Conservation (phyloP, 169 alveolate species). For the Eimeria sp. region DNA sequence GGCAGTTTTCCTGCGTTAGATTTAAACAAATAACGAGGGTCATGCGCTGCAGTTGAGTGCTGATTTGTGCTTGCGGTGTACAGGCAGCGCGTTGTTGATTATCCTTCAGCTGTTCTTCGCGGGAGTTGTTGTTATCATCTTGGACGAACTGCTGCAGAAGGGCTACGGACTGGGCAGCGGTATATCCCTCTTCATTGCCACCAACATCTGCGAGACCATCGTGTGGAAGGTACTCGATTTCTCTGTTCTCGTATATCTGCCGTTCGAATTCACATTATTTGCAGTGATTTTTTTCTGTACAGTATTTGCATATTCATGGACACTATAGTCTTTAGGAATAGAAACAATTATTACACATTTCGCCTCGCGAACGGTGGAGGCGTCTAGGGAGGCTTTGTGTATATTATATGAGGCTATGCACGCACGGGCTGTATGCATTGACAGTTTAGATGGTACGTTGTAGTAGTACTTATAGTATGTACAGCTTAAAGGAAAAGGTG, state of each 20-base stretch:
- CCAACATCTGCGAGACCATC: conserved; percentile 99
- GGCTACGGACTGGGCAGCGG: conserved; percentile 99
- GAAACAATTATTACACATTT: too few species aligned
- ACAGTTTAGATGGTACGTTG: too few species aligned
- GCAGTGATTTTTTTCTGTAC: neutral
- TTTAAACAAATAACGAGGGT: neutral
- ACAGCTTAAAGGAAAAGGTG: too few species aligned
- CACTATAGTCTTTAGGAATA: too few species aligned
- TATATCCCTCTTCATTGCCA: conserved; percentile 99
- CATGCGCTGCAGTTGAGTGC: neutral
- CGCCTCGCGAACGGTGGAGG: too few species aligned
- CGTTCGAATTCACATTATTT: neutral
- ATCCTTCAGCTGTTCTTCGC: conserved; percentile 98
- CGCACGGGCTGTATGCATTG: too few species aligned
- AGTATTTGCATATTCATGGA: too few species aligned
- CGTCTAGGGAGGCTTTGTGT: too few species aligned
- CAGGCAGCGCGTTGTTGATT: conserved; percentile 97
- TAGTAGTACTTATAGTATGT: too few species aligned
- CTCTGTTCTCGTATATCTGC: neutral
- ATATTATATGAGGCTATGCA: too few species aligned
- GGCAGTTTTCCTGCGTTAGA: neutral
- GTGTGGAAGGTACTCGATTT: conserved; percentile 96
- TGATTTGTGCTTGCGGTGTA: conserved; percentile 27
- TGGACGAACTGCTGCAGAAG: conserved; percentile 99
- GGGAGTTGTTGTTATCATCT: conserved; percentile 99